These are phyloP conservation scores for Trametes maxima DNA, from an alignment of 768 basidiomycete genomes.

Conservation along the genomic window DNA sequence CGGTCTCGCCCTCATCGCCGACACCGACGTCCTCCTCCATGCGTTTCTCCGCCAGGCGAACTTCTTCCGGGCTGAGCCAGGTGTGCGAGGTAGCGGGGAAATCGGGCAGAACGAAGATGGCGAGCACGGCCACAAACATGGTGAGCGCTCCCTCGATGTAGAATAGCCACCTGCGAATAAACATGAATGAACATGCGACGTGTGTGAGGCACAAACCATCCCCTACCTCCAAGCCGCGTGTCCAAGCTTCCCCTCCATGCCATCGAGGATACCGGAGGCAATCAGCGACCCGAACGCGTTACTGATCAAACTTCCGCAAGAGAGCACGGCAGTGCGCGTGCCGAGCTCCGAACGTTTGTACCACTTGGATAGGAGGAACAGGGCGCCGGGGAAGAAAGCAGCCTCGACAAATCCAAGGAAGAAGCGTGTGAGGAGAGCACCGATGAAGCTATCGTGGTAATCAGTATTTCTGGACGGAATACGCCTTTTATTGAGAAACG, in stretches of 20 bases:
- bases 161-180: constrained; percentile 52
- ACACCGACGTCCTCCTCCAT: constrained; percentile 68
- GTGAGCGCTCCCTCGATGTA: constrained; percentile 67
- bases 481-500: background rate
- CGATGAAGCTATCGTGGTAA: constrained; percentile 43
- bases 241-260: constrained; percentile 70
- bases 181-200: background rate
- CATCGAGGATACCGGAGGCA: constrained; percentile 72
- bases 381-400: constrained; percentile 70
- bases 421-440: constrained; percentile 71
- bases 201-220: background rate
- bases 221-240: constrained; percentile 60
- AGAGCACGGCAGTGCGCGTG: constrained; percentile 64
- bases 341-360: constrained; percentile 75
- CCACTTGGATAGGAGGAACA: constrained; percentile 69
- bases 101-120: constrained; percentile 71
- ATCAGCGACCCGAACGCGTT: constrained; percentile 84
- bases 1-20: constrained; percentile 51
- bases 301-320: constrained; percentile 73
- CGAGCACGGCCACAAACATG: constrained; percentile 51
- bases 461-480: background rate
- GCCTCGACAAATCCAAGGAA: constrained; percentile 65
- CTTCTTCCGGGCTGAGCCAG: constrained; percentile 63
- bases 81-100: constrained; percentile 58
- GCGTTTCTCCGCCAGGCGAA: constrained; percentile 54